Percentiles rank a stretch among this genome's conserved stretches.
Evolutionary conservation across 1,284 basidiomycete genomes (phyloP).

Genomic region (Ceratobasidium sp.): DNA sequence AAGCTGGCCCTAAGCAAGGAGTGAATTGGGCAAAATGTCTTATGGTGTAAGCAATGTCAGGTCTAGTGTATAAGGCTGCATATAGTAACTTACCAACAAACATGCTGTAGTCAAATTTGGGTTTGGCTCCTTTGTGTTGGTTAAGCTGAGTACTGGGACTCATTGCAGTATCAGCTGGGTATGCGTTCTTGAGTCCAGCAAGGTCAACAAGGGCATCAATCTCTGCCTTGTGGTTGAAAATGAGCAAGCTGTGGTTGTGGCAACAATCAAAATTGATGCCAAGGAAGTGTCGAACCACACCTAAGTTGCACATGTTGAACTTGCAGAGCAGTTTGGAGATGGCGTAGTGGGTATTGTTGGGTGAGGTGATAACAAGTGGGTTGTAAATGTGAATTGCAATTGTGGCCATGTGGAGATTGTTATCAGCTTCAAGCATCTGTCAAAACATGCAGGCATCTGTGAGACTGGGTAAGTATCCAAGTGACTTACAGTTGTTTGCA

Average conservation of each 20-base stretch:
- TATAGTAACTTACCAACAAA: slow-evolving; percentile 54
- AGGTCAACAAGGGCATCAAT: slow-evolving; percentile 19
- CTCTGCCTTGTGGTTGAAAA: slow-evolving; percentile 3
- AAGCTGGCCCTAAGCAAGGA: slow-evolving; percentile 47
- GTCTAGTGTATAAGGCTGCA: slow-evolving; percentile 50
- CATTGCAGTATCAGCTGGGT: slow-evolving; percentile 1
- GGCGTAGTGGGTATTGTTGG: neutral
- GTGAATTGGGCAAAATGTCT: slow-evolving; percentile 50
- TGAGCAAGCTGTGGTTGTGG: neutral
- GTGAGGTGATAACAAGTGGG: neutral
- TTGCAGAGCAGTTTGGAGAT: neutral
- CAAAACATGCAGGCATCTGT: neutral
- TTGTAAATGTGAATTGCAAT: neutral
- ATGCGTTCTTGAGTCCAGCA: slow-evolving; percentile 2
- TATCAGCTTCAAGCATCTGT: neutral
- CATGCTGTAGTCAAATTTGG: slow-evolving; percentile 44
- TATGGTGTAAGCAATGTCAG: slow-evolving; percentile 53
- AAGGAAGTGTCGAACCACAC: slow-evolving; percentile 9
- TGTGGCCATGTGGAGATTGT: neutral
- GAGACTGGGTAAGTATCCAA: neutral
- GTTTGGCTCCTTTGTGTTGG: neutral
- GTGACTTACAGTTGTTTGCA: too few species aligned
- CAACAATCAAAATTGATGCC: slow-evolving; percentile 21
- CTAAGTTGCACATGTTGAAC: slow-evolving; percentile 33
- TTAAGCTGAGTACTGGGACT: neutral